These are phyloP conservation scores for Ogataea henricii DNA, from an alignment of 805 yeast genomes.

Conservation along the genomic window DNA sequence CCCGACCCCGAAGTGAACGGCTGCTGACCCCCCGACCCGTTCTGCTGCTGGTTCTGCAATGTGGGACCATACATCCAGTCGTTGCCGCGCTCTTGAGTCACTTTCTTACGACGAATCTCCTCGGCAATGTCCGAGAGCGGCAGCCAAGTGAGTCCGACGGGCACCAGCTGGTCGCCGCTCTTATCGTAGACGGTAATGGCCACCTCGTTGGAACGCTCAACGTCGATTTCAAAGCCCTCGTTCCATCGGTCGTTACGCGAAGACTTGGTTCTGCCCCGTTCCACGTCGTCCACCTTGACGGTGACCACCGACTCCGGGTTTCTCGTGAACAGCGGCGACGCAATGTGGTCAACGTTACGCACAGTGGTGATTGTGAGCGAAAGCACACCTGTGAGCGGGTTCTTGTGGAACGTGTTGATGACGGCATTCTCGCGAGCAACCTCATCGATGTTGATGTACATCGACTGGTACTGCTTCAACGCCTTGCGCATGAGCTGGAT, in stretches of 20 bases:
- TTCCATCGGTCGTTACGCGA: constrained; percentile 79
- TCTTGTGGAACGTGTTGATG: constrained; percentile 71
- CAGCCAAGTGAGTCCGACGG: constrained; percentile 93
- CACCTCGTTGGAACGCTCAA: constrained; percentile 90
- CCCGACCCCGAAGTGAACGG: too few relatives aligned
- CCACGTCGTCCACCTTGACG: constrained; percentile 86
- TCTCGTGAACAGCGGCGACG: constrained; percentile 75
- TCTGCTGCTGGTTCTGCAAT: constrained; percentile 32
- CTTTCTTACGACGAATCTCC: constrained; percentile 88
- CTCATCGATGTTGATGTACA: constrained; percentile 74
- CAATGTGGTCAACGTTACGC: constrained; percentile 90
- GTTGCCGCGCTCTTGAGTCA: constrained; percentile 73
- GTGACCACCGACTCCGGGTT: constrained; percentile 78
- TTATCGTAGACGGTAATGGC: constrained; percentile 88
- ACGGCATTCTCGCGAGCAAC: constrained; percentile 66
- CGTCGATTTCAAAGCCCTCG: constrained; percentile 77
- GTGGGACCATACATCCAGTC: constrained; percentile 82
- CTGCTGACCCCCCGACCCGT: constrained; percentile 11
- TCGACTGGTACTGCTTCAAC: constrained; percentile 83
- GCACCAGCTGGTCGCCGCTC: constrained; percentile 63
- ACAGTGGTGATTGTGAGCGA: constrained; percentile 73
- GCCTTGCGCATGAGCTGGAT: constrained; percentile 82
- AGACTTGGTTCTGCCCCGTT: constrained; percentile 71
- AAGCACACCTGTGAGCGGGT: constrained; percentile 81
- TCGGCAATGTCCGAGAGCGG: constrained; percentile 89